Conservation (phyloP, 78 protist genomes). For the slime mould (Dictyostelium discoideum) region DNA sequence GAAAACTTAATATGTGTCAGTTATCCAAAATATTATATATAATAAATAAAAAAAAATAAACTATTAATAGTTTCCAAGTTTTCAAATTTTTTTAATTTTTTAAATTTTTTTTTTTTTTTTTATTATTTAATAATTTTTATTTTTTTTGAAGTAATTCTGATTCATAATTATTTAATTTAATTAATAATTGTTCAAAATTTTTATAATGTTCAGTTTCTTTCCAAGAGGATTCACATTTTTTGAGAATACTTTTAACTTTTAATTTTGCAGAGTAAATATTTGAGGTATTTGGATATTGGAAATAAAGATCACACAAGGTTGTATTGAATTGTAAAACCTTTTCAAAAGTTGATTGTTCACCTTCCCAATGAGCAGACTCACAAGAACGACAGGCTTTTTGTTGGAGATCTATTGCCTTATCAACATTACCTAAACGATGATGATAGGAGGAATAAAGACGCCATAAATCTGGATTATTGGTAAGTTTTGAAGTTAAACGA, state of each 20-base stretch:
- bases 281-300: slow-evolving; percentile 48
- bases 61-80: too few relatives aligned
- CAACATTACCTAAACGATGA: slow-evolving; percentile 26
- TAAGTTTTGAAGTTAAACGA: slow-evolving; percentile 48
- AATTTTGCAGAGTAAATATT: slow-evolving; percentile 50
- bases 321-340: slow-evolving; percentile 1
- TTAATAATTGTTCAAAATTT: neutral
- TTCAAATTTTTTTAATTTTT: too few relatives aligned
- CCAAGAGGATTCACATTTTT: slow-evolving; percentile 48
- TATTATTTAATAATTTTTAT: neutral
- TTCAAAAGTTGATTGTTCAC: neutral
- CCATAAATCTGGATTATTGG: slow-evolving; percentile 63
- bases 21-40: too few relatives aligned
- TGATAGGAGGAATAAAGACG: slow-evolving; percentile 55
- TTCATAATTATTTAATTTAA: slow-evolving; percentile 16
- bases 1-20: too few relatives aligned
- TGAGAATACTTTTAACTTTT: slow-evolving; percentile 29
- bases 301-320: slow-evolving; percentile 18
- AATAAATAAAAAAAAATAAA: too few relatives aligned
- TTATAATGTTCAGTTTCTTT: slow-evolving; percentile 12
- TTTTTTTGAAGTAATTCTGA: neutral
- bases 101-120: neutral
- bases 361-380: slow-evolving; percentile 60
- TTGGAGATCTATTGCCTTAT: slow-evolving; percentile 68
- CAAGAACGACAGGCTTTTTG: slow-evolving; percentile 56